Percentiles rank a stretch among this genome's conserved stretches.
phyloP scores from a whole-genome alignment of 495 filamentous ascomycete genomes.

The Pseudevernia furfuracea region DNA sequence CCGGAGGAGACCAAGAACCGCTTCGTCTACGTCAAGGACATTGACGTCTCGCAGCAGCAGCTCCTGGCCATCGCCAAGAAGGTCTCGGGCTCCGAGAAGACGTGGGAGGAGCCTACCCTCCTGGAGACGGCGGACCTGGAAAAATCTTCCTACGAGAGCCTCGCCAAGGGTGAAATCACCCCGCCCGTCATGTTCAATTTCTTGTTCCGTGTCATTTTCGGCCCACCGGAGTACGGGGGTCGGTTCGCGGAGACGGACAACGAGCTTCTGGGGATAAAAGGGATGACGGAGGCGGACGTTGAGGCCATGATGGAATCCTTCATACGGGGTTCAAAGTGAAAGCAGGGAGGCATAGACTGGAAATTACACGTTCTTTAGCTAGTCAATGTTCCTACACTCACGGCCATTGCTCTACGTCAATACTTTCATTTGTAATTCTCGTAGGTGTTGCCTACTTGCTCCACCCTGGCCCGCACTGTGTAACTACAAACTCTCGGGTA shows the following conservation, averaged over 20 bases:
- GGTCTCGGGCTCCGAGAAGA: constrained; percentile 34
- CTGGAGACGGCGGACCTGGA: constrained; percentile 34
- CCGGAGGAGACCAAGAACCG: constrained; percentile 49
- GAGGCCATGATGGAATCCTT: not conserved
- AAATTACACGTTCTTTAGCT: not conserved
- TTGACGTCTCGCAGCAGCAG: constrained; percentile 47
- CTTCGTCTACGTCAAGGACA: constrained; percentile 42
- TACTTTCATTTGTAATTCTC: no score
- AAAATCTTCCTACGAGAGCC: constrained; percentile 28
- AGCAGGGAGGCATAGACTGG: not conserved
- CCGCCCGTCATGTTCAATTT: constrained; percentile 33
- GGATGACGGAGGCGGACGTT: constrained; percentile 24
- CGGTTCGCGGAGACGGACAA: constrained; percentile 33
- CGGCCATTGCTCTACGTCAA: not conserved
- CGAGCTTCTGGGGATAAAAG: constrained; percentile 34
- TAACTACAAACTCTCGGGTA: no score
- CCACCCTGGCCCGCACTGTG: no score
- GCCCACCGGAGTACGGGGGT: constrained; percentile 37
- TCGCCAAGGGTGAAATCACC: constrained; percentile 30
- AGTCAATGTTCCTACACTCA: not conserved
- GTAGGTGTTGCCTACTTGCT: no score
- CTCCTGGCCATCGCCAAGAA: constrained; percentile 45
- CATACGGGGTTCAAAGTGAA: not conserved
- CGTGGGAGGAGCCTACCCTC: constrained; percentile 20
- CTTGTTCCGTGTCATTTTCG: constrained; percentile 32